Evolutionary conservation across 75 land plant genomes (phyloP).

Genomic region (Cryptomeria japonica): DNA sequence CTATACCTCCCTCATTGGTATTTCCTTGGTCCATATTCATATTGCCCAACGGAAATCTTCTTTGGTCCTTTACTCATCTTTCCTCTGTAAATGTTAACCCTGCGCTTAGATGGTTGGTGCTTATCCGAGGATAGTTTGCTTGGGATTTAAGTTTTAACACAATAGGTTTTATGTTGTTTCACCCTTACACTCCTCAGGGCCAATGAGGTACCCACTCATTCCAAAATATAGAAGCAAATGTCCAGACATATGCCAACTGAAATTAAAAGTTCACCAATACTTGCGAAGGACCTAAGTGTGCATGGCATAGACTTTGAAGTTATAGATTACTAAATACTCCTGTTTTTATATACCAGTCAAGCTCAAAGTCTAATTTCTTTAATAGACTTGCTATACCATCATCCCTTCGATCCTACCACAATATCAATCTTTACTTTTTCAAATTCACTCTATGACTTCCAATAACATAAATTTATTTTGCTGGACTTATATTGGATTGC

Average conservation of each 20-base stretch:
- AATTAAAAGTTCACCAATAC: neutral
- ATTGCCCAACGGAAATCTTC: neutral
- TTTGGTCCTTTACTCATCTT: neutral
- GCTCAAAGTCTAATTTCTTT: neutral
- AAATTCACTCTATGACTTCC: neutral
- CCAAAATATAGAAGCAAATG: neutral
- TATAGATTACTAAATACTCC: neutral
- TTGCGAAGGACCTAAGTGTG: neutral
- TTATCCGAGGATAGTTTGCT: neutral
- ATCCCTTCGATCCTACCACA: neutral
- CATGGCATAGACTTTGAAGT: neutral
- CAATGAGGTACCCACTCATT: neutral
- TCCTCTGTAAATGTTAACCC: neutral
- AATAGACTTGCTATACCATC: neutral
- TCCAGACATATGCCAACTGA: neutral
- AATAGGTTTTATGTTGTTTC: neutral
- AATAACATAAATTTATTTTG: neutral
- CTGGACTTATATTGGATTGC: neutral
- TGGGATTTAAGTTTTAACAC: neutral
- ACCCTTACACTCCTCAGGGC: neutral
- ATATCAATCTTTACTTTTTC: neutral
- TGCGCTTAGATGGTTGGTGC: neutral
- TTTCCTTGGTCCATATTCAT: neutral
- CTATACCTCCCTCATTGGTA: neutral
- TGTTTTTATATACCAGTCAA: neutral